A percentile compares a stretch with the other conserved stretches of the same genome.
These are phyloP conservation scores for Diaporthe sp. DNA, from an alignment of 2,329 filamentous ascomycete genomes.

Conservation along the genomic window DNA sequence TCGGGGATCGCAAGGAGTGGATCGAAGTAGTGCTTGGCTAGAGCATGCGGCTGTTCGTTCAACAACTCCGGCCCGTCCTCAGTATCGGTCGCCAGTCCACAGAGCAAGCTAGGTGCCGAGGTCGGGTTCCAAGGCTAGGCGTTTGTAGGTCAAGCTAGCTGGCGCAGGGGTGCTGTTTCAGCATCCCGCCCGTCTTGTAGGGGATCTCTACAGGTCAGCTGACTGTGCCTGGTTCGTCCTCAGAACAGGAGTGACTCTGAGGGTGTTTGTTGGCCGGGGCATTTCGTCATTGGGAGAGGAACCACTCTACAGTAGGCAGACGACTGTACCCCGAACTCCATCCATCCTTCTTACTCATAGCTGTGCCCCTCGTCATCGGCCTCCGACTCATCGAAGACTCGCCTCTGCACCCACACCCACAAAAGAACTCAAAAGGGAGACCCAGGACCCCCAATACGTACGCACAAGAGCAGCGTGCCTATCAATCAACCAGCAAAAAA, in stretches of 20 bases:
- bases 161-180: constrained; percentile 22
- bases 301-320: neutral
- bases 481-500: neutral
- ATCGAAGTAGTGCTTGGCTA: neutral
- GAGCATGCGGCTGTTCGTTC: constrained; percentile 1
- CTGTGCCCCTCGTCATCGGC: constrained; percentile 12
- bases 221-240: neutral
- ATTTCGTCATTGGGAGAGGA: constrained; percentile 12
- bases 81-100: neutral
- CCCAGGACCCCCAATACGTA: neutral
- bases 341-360: constrained; percentile 10
- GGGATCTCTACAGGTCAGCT: constrained; percentile 7
- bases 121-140: neutral
- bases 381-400: constrained; percentile 24
- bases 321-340: neutral
- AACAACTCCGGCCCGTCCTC: neutral
- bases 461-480: neutral
- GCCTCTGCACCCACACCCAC: constrained; percentile 13
- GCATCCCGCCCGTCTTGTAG: neutral
- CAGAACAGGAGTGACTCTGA: neutral
- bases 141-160: neutral
- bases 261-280: neutral
- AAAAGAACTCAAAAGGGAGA: neutral
- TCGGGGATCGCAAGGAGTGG: neutral
- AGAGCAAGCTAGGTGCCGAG: constrained; percentile 1